Base-by-base conservation (phyloP, 2,329 filamentous ascomycete species). In the Dactylellina drechsleri region DNA sequence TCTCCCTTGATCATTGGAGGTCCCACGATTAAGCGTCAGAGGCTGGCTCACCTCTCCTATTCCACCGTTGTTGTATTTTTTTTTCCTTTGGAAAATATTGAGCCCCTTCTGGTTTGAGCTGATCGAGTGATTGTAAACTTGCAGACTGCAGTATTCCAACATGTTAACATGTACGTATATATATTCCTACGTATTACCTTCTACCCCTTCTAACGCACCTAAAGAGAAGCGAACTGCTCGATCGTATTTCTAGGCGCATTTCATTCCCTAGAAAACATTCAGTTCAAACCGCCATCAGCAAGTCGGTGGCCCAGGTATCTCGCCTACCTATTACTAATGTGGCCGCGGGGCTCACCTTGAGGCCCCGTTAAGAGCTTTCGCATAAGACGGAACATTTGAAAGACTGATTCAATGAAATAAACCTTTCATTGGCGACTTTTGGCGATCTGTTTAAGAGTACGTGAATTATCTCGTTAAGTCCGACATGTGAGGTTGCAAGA, bases 21-120 rank as follows among this genome's bases (percentile, higher is more conserved):
- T 43, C 56, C 65, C 60, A 23, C 8, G 31, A 7, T 26, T 49
- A 6, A 56, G 54, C 56, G 65, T 60, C 65, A 67, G 65, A 67
- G 65, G 65, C 47, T 68, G 65, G 56, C 28, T 49, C 41, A 50
- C 40, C 57, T 60, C 36, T 40, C 47, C 54, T 45, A 60, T 59
- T 56, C 47, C n/a, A 18, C 15, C 18, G 6, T 26, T 15, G 26
- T 10, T 4, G 7, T 4, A 47, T 15, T 47, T 47, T 18, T 47
- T 18, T n/a, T n/a, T 47, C 16, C 1, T n/a, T 1, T 47, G 13
- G 43, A 8, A 36, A 36, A 36, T 36, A 10, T 36, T 47, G 15
- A 13, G n/a, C 13, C n/a, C 1, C 43, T 6, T 47, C 16, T 6
- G n/a, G 16, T 4, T 47, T 13, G 43, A n/a, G 43, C 13, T 47